phyloP scores from a whole-genome alignment of 2,329 filamentous ascomycete species.

The Lachnum nothofagi region DNA sequence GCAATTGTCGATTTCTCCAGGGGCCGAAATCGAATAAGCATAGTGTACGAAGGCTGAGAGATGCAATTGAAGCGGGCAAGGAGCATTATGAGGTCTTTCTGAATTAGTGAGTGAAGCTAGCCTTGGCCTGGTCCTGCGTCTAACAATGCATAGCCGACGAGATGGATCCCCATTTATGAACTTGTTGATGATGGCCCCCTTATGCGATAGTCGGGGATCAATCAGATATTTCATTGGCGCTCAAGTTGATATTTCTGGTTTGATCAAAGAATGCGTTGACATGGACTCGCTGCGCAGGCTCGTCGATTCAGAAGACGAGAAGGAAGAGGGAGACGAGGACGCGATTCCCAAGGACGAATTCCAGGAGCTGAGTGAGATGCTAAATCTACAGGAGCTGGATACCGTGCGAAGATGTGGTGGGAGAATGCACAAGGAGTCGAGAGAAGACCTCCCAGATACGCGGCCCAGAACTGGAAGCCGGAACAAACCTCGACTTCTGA shows the following conservation, averaged over 20 bases:
- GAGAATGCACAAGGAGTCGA: slow-evolving; percentile 49
- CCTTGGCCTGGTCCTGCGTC: slow-evolving; percentile 1
- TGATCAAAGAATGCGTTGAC: slow-evolving; percentile 56
- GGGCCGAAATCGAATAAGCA: slow-evolving; percentile 64
- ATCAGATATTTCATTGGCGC: slow-evolving; percentile 62
- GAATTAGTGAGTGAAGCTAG: slow-evolving; percentile 53
- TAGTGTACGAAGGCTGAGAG: slow-evolving; percentile 56
- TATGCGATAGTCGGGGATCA: slow-evolving; percentile 56
- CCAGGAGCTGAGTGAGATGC: slow-evolving; percentile 62
- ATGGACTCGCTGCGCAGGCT: slow-evolving; percentile 52
- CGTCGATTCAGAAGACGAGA: slow-evolving; percentile 31
- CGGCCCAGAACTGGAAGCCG: slow-evolving; percentile 31
- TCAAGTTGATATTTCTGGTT: slow-evolving; percentile 59
- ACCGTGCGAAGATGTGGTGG: slow-evolving; percentile 60
- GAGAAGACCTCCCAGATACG: slow-evolving; percentile 42
- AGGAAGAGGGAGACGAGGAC: slow-evolving; percentile 18
- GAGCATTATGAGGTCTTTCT: slow-evolving; percentile 71
- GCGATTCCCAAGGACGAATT: slow-evolving; percentile 54
- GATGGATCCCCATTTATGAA: slow-evolving; percentile 66
- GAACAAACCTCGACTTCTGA: slow-evolving; percentile 39
- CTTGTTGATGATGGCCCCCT: slow-evolving; percentile 58
- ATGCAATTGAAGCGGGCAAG: slow-evolving; percentile 56
- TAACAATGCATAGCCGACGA: slow-evolving; percentile 43
- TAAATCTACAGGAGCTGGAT: slow-evolving; percentile 62
- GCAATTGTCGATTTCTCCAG: slow-evolving; percentile 75